A percentile compares a stretch with the other conserved stretches of the same genome.
phyloP scores from a whole-genome alignment of 768 basidiomycete genomes.

The Tricholoma furcatifolium region DNA sequence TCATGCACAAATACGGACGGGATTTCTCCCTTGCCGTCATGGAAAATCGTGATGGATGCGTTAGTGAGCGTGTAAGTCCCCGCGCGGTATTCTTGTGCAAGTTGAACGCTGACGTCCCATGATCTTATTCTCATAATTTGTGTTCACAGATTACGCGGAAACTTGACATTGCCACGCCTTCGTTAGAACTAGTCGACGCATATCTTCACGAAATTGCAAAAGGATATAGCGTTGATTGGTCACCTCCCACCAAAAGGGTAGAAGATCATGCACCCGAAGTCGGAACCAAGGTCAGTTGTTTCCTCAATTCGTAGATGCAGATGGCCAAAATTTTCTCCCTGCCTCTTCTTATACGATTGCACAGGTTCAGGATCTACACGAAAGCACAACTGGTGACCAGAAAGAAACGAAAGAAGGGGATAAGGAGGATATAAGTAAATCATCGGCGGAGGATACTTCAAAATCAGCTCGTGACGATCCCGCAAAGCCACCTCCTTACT shows the following conservation, averaged over 20 bases:
- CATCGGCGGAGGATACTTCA: conserved; percentile 44
- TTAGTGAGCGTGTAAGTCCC: conserved; percentile 74
- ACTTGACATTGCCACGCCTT: conserved; percentile 66
- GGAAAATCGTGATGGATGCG: conserved; percentile 80
- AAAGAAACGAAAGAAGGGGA: conserved; percentile 29
- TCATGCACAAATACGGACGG: conserved; percentile 95
- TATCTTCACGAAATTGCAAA: conserved; percentile 89
- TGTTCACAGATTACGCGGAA: conserved; percentile 70
- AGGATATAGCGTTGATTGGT: conserved; percentile 78
- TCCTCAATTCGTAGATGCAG: background rate
- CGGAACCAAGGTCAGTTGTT: conserved; percentile 41
- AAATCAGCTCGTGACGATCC: conserved; percentile 20
- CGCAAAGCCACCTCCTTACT: conserved; percentile 21
- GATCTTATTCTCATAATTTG: conserved; percentile 1
- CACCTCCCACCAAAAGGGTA: conserved; percentile 29
- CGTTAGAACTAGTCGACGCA: conserved; percentile 74
- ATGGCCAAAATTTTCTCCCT: background rate
- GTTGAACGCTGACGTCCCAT: too few species aligned
- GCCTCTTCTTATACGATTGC: conserved; percentile 2
- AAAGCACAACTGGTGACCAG: conserved; percentile 11
- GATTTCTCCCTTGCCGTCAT: conserved; percentile 85
- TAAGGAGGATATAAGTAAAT: conserved; percentile 35
- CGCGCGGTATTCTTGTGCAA: too few species aligned
- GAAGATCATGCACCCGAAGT: conserved; percentile 28
- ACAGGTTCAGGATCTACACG: conserved; percentile 18